Evolutionary conservation across 495 filamentous ascomycete species (phyloP).

Genomic region (Hypoxylon perforatum): DNA sequence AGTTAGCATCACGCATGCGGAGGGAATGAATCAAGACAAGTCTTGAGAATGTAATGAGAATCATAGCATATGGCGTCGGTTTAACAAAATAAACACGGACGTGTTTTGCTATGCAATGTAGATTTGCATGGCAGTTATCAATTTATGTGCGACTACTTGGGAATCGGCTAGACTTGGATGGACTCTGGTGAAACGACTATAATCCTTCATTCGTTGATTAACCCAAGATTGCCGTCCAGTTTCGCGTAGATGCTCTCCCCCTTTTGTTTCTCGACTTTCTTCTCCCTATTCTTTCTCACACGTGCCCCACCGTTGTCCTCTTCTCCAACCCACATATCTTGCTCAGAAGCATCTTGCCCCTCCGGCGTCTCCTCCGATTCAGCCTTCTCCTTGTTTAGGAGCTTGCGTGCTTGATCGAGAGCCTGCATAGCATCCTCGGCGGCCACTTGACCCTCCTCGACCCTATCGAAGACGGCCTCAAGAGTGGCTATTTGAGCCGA

Average conservation of each 20-base stretch:
- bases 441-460: conserved; percentile 58
- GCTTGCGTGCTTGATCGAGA: conserved; percentile 51
- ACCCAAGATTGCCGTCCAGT: conserved; percentile 58
- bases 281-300: conserved; percentile 43
- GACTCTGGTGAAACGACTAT: conserved; percentile 9
- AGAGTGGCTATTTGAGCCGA: conserved; percentile 60
- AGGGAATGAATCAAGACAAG: neutral
- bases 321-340: conserved; percentile 50
- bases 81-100: conserved; percentile 30
- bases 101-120: conserved; percentile 12
- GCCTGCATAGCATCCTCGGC: conserved; percentile 56
- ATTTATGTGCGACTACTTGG: neutral
- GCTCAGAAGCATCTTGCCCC: conserved; percentile 39
- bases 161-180: neutral
- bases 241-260: conserved; percentile 51
- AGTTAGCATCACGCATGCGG: conserved; percentile 7
- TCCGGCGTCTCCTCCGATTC: conserved; percentile 13
- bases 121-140: neutral
- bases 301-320: conserved; percentile 37
- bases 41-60: neutral
- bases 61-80: conserved; percentile 31
- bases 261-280: conserved; percentile 38
- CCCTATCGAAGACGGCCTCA: conserved; percentile 60
- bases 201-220: conserved; percentile 46
- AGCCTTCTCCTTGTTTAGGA: conserved; percentile 43